Evolutionary conservation across 768 basidiomycete genomes (phyloP), one percentile per base, ranked within the genome.

Genomic region (Naganishia vaughanmartiniae): DNA sequence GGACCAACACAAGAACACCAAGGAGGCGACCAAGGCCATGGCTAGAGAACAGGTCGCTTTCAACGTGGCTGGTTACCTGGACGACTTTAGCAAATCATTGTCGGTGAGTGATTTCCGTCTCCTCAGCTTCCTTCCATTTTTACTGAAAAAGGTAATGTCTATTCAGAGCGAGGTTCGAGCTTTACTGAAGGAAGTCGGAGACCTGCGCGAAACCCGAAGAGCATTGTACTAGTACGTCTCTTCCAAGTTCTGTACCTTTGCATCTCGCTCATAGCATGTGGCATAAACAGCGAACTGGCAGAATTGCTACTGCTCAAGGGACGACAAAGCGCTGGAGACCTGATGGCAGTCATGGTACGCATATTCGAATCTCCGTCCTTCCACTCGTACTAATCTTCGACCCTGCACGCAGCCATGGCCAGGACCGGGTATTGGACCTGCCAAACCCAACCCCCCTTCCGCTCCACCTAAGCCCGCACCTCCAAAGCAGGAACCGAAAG

Each of bases 11-110:
- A 69, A 75, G 26, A 70, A 68, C 15, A 81, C 80, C 4, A 76
- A 78, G 69, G 70, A 72, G 17, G 78, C 73, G 12, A 72, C 74
- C 28, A 76, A 79, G 69, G 58, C 60, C 19, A 72, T 75, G 63
- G 80, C 80, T 28, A 67, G 79, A 36, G 80, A 81, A 57, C 80
- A 81, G 71, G 78, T 81, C 36, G 80, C 78, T 5, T 81, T 80
- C 75, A 81, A 81, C 54, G 67, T 81, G 39, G 75, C 77, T 39
- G 80, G 80, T 70, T 80, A 81, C 67, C 46, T 81, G 48, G 80
- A 81, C 65, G 80, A 81, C 68, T 81, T 81, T 73, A 79, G 79
- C 36, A 79, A 80, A 60, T 76, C 78, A 2, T 71, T 81, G 28
- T 79, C 80, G 15, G 79, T 80, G 55, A 73, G 79, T 71, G 31